A percentile compares a stretch with the other conserved stretches of the same genome.
Evolutionary conservation across 129 eudicot species (phyloP).

Genomic region (Tagetes patula): DNA sequence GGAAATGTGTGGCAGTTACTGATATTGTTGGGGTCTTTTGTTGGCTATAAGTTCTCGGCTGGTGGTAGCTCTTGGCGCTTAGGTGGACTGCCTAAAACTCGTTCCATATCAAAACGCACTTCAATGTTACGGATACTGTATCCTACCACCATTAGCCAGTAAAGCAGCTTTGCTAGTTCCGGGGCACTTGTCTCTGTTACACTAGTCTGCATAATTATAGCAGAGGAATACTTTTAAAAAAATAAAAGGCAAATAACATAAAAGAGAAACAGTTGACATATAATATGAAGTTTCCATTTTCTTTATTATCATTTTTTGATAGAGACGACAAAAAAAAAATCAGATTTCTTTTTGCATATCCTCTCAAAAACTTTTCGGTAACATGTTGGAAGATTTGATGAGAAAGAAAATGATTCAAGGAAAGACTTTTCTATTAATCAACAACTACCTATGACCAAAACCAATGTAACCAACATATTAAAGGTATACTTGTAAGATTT

Average conservation of each 20-base stretch:
- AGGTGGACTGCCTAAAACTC: constrained; percentile 74
- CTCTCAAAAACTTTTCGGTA: no score
- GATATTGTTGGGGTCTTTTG: not conserved
- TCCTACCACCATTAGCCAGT: constrained; percentile 99
- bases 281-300: not conserved
- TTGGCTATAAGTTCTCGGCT: constrained; percentile 58
- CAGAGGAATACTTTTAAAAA: not conserved
- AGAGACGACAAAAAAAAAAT: no score
- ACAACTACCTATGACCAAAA: not conserved
- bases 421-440: not conserved
- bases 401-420: not conserved
- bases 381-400: not conserved
- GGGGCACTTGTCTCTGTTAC: constrained; percentile 88
- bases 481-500: not conserved
- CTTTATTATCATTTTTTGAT: no score
- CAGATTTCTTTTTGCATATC: no score
- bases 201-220: constrained; percentile 51
- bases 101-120: constrained; percentile 96
- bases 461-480: not conserved
- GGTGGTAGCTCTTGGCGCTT: constrained; percentile 93
- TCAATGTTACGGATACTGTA: constrained; percentile 92
- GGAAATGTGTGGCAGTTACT: not conserved
- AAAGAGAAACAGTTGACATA: not conserved
- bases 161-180: constrained; percentile 84
- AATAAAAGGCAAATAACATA: not conserved